Percentiles rank a stretch among this genome's conserved stretches.
phyloP scores from a whole-genome alignment of 2,329 filamentous ascomycete species.

The Cercospora sojina region DNA sequence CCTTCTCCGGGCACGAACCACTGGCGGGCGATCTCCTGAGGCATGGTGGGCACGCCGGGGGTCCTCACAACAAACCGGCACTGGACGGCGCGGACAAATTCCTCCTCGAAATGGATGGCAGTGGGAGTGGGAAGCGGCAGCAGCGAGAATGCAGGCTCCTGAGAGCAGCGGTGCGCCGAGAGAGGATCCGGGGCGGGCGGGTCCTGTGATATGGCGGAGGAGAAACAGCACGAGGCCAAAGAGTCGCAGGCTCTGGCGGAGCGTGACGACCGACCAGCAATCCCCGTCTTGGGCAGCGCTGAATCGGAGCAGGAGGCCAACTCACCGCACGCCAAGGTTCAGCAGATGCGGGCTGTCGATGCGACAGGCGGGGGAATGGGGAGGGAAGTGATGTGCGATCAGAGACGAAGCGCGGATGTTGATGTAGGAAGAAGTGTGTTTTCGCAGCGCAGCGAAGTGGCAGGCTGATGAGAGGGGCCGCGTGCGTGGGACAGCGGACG shows the following conservation, averaged over 20 bases:
- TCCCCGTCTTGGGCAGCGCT: slow-evolving; percentile 17
- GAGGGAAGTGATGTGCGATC: background rate
- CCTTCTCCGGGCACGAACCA: slow-evolving; percentile 53
- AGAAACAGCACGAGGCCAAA: slow-evolving; percentile 18
- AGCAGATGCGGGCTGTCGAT: slow-evolving; percentile 16
- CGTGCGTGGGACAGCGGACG: background rate
- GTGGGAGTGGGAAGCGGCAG: background rate
- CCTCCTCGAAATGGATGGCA: slow-evolving; percentile 8
- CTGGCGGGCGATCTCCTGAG: slow-evolving; percentile 42
- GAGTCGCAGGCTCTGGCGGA: slow-evolving; percentile 18
- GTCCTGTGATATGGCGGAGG: slow-evolving; percentile 12
- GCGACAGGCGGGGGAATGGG: slow-evolving; percentile 1
- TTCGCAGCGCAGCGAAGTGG: background rate
- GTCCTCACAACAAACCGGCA: slow-evolving; percentile 5
- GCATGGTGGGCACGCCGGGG: slow-evolving; percentile 29
- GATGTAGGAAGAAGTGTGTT: background rate
- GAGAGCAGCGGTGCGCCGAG: slow-evolving; percentile 3
- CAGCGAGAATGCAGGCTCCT: slow-evolving; percentile 8
- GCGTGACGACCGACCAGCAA: slow-evolving; percentile 19
- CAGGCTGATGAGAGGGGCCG: slow-evolving; percentile 1
- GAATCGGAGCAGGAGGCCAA: slow-evolving; percentile 16
- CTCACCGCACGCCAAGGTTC: slow-evolving; percentile 19
- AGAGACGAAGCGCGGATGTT: slow-evolving; percentile 6
- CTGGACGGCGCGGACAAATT: background rate
- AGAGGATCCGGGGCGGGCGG: background rate